A percentile compares a stretch with the other conserved stretches of the same genome.
Evolutionary conservation across 208 protist species (phyloP).

Genomic region (Phytomonas serpens): DNA sequence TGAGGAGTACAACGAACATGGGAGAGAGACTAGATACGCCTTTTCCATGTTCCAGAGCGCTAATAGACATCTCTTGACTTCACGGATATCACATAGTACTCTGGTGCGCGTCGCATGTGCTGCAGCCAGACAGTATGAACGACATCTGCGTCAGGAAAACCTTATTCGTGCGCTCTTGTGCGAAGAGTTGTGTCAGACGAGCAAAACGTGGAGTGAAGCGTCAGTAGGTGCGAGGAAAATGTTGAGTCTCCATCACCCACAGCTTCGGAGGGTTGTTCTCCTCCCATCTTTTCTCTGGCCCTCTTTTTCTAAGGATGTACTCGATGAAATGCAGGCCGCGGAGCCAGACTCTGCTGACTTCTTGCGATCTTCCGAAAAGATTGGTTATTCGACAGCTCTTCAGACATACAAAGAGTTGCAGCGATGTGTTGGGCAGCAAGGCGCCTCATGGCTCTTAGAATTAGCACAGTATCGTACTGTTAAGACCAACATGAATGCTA

Average conservation of each 20-base stretch:
- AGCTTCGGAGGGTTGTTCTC: slow-evolving; percentile 11
- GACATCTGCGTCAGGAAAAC: slow-evolving; percentile 29
- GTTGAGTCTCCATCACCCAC: slow-evolving; percentile 20
- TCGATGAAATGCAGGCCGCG: background rate
- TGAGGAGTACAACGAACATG: background rate
- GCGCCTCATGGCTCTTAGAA: background rate
- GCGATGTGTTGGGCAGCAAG: background rate
- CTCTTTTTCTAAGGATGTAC: slow-evolving; percentile 2
- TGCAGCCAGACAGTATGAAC: slow-evolving; percentile 19
- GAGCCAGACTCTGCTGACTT: background rate
- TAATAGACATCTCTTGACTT: background rate
- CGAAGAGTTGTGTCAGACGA: slow-evolving; percentile 20
- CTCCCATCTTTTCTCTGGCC: background rate
- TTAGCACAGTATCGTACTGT: background rate
- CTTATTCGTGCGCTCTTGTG: slow-evolving; percentile 21
- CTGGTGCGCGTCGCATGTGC: slow-evolving; percentile 17
- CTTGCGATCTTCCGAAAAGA: too few relatives aligned
- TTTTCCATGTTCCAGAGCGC: background rate
- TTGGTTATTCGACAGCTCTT: background rate
- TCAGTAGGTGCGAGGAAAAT: slow-evolving; percentile 8
- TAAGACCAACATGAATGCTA: background rate
- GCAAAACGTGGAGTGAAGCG: slow-evolving; percentile 10
- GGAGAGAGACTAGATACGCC: background rate
- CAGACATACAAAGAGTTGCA: background rate
- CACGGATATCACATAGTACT: background rate